phyloP scores from a whole-genome alignment of 768 basidiomycete species.

The Trametes cubensis region DNA sequence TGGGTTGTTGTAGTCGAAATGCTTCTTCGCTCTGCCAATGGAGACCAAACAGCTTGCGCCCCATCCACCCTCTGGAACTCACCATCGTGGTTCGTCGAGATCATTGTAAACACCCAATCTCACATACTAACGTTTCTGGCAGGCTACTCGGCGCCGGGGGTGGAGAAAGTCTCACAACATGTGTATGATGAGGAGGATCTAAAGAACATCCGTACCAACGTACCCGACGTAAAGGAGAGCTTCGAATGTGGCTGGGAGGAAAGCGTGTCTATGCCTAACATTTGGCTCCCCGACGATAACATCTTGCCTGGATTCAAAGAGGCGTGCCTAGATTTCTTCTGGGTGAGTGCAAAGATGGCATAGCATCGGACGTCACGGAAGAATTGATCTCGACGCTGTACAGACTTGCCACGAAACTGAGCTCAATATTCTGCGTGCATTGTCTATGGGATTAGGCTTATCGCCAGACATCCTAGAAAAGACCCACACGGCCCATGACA shows the following conservation, averaged over 20 bases:
- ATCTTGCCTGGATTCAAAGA: slow-evolving; percentile 57
- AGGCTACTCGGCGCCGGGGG: slow-evolving; percentile 39
- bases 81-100: slow-evolving; percentile 35
- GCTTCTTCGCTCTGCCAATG: slow-evolving; percentile 35
- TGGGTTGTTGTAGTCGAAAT: slow-evolving; percentile 32
- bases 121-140: background rate
- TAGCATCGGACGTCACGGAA: background rate
- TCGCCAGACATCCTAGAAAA: slow-evolving; percentile 47
- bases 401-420: slow-evolving; percentile 47
- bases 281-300: slow-evolving; percentile 54
- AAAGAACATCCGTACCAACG: slow-evolving; percentile 33
- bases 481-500: slow-evolving; percentile 48
- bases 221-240: slow-evolving; percentile 52
- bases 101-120: background rate
- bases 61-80: slow-evolving; percentile 38
- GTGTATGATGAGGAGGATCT: slow-evolving; percentile 39
- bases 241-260: slow-evolving; percentile 58
- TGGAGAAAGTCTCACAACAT: slow-evolving; percentile 37
- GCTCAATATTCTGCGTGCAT: slow-evolving; percentile 49
- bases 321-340: slow-evolving; percentile 54
- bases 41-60: slow-evolving; percentile 39
- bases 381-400: background rate
- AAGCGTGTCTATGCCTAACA: slow-evolving; percentile 51
- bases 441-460: slow-evolving; percentile 51
- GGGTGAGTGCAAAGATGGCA: slow-evolving; percentile 26